Percentiles rank a stretch among this genome's conserved stretches.
Conservation (phyloP, 257 asterid species). For the Salvia miltiorrhiza region DNA sequence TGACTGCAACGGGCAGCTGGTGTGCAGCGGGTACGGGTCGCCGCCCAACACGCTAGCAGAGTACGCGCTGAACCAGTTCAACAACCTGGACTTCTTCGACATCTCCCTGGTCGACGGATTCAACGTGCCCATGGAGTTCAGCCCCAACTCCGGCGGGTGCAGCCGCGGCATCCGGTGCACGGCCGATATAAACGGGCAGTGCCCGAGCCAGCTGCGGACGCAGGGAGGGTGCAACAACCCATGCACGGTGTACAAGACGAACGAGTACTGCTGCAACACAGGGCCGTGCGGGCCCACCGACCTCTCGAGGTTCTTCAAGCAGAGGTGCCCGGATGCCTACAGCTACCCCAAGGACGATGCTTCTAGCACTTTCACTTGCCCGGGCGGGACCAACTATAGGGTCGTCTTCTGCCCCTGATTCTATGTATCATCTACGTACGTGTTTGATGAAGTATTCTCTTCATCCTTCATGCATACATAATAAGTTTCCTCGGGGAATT, state of each 20-base stretch:
- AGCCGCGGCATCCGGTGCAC: constrained; percentile 37
- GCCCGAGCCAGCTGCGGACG: constrained; percentile 35
- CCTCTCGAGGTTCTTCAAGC: constrained; percentile 38
- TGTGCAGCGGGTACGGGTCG: constrained; percentile 40
- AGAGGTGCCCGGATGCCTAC: constrained; percentile 48
- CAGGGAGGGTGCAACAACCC: constrained; percentile 52
- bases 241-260: constrained; percentile 35
- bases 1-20: constrained; percentile 42
- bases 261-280: constrained; percentile 35
- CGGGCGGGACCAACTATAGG: constrained; percentile 38
- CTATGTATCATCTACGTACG: too few relatives aligned
- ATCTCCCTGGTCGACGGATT: constrained; percentile 65
- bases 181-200: constrained; percentile 39
- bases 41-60: constrained; percentile 66
- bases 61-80: constrained; percentile 41
- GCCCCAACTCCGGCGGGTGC: constrained; percentile 30
- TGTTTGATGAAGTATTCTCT: too few relatives aligned
- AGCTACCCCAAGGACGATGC: constrained; percentile 45
- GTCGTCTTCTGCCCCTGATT: constrained; percentile 43
- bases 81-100: constrained; percentile 47
- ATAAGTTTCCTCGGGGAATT: too few relatives aligned
- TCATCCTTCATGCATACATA: too few relatives aligned
- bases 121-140: constrained; percentile 52
- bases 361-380: constrained; percentile 52
- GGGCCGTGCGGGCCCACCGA: constrained; percentile 37